Evolutionary conservation across 129 eudicot genomes (phyloP).

Genomic region (Helianthus tuberosus): DNA sequence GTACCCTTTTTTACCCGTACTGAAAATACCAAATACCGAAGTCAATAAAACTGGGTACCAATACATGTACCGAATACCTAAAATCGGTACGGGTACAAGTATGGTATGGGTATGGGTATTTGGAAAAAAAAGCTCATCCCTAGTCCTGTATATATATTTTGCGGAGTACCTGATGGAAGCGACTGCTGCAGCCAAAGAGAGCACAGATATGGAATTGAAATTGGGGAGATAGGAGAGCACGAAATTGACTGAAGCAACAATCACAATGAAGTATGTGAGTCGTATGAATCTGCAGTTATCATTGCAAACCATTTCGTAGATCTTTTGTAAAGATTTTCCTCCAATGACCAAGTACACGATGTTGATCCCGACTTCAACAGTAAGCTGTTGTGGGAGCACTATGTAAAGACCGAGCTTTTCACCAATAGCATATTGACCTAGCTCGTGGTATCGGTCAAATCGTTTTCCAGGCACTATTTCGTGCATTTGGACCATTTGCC

Average conservation of each 20-base stretch:
- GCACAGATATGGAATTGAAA: slow-evolving; percentile 37
- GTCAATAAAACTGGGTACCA: too few relatives aligned
- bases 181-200: slow-evolving; percentile 37
- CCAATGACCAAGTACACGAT: slow-evolving; percentile 40
- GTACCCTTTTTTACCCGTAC: too few relatives aligned
- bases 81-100: too few relatives aligned
- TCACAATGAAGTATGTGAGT: slow-evolving; percentile 52
- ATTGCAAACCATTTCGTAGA: slow-evolving; percentile 28
- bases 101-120: too few relatives aligned
- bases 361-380: slow-evolving; percentile 39
- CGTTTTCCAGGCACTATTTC: slow-evolving; percentile 41
- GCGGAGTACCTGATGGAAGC: slow-evolving; percentile 37
- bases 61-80: too few relatives aligned
- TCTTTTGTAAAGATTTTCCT: slow-evolving; percentile 32
- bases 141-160: neutral
- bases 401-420: slow-evolving; percentile 43
- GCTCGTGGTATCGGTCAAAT: slow-evolving; percentile 51
- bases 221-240: slow-evolving; percentile 42
- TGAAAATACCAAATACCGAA: too few relatives aligned
- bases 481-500: slow-evolving; percentile 48
- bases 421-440: slow-evolving; percentile 44
- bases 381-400: slow-evolving; percentile 40
- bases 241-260: slow-evolving; percentile 42
- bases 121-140: too few relatives aligned
- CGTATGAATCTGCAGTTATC: slow-evolving; percentile 31